Evolutionary conservation across 345 rosid species (phyloP), one percentile per base, ranked within the genome.

Genomic region (Gossypioides kirkii): DNA sequence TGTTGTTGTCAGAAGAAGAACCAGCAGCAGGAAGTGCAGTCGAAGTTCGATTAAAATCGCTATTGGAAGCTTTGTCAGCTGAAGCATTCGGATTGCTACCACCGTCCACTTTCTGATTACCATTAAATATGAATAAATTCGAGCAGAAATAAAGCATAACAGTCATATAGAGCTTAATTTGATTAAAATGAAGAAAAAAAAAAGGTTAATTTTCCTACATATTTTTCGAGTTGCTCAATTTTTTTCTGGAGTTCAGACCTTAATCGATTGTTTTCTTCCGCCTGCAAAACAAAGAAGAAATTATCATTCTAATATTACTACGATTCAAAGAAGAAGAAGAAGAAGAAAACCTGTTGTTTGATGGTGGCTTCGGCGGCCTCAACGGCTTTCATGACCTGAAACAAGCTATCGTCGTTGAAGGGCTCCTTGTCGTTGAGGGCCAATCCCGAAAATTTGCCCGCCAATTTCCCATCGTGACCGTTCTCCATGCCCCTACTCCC

Each of bases 361-460:
- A 94, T 92, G 47, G 95, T 89, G 61, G 90, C 87, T 84, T 94
- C 98, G 9, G 98, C 98, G 2, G 94, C 97, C 83, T 94, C 98
- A 4, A 92, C 97, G 17, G 98, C 98, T 78, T 89, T 90, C 88
- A 90, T 88, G 26, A 92, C 97, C 91, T 90, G 98, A 77, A 86
- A 84, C 78, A 94, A 90, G 79, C 84, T 92, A 71, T 75, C 83
- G 73, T 36, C 64, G 50, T 64, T 73, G 76, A 25, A 18, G 16
- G 14, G 28, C 28, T 70, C 63, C 46, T 71, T 20, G 78, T 3
- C 28, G 65, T 76, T 79, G 25, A 90, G 72, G 32, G 77, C 82
- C 72, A 92, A 75, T 43, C 87, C 87, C 9, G 96, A 79, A 53
- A 94, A 76, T 77, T 85, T 87, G 41, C 85, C 87, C 0, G 82